Percentiles rank a stretch among this genome's conserved stretches.
Evolutionary conservation across 2,329 filamentous ascomycete species (phyloP).

Genomic region (Diaporthe nobilis): DNA sequence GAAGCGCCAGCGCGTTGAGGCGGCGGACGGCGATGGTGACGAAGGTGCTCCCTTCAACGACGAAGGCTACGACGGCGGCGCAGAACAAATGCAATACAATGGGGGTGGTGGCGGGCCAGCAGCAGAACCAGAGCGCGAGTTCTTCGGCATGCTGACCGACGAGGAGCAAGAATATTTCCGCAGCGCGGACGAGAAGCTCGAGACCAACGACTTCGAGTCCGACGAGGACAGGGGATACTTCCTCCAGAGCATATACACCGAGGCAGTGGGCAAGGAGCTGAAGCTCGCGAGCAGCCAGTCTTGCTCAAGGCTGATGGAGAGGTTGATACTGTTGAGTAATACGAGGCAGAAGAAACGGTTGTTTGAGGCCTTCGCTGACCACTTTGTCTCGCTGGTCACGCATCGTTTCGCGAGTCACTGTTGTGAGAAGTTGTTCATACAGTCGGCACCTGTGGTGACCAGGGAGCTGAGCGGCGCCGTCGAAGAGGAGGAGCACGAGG

Average conservation of each 20-base stretch:
- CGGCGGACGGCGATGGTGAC: conserved; percentile 35
- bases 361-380: conserved; percentile 86
- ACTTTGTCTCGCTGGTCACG: conserved; percentile 91
- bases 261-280: conserved; percentile 92
- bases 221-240: conserved; percentile 80
- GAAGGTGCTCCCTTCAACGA: conserved; percentile 23
- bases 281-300: conserved; percentile 97
- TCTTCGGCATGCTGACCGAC: conserved; percentile 93
- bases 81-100: conserved; percentile 3
- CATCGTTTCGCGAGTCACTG: conserved; percentile 98
- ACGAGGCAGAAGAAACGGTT: conserved; percentile 86
- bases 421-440: conserved; percentile 92
- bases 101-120: conserved; percentile 36
- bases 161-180: conserved; percentile 98
- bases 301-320: conserved; percentile 93
- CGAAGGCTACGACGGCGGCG: conserved; percentile 28
- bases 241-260: conserved; percentile 85
- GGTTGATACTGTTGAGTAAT: conserved; percentile 86
- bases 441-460: conserved; percentile 83
- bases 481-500: conserved; percentile 59
- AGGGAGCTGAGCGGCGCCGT: conserved; percentile 72
- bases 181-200: conserved; percentile 88
- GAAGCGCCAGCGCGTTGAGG: conserved; percentile 48
- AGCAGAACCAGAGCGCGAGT: conserved; percentile 72
- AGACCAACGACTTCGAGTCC: conserved; percentile 87